Evolutionary conservation across 805 yeast genomes (phyloP), one percentile per base, ranked within the genome.

Genomic region (Candida nemodendra): DNA sequence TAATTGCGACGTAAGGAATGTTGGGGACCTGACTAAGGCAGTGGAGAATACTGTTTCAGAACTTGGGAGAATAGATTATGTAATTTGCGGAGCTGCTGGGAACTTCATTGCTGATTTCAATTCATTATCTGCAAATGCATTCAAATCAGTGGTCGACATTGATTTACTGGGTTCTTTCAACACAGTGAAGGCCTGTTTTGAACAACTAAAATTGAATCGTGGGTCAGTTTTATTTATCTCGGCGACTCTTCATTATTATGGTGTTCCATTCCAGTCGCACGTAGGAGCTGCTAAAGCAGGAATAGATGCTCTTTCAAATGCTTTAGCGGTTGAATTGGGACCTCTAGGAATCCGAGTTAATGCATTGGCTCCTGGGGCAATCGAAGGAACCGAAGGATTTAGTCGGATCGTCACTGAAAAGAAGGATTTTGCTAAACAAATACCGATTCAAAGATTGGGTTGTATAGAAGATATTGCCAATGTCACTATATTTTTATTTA

Each of bases 201-300:
- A 74, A 25, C 75, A 85, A 58, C 72, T 90, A 47, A 66, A 72
- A 32, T 68, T 73, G 54, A 75, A 74, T 51, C 79, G 78, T 60
- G 97, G 98, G 18, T 64, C 79, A 2, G 69, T 87, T 12, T 49
- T 90, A 9, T 88, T 90, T 51, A 85, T 91, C 14, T 77, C 90
- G 33, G 95, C 98, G 2, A 90, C 97, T 2, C 72, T 91, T 43
- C 97, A 91, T 63, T 86, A 85, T 61, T 76, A 79, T 51, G 97
- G 97, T 9, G 78, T 84, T 19, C 95, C 96, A 11, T 79, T 84
- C 66, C 97, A 91, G 64, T 54, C 79, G 5, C 97, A 91, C 54
- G 96, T 89, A 3, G 83, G 90, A 5, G 96, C 97, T 0, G 97
- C 97, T 3, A 91, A 91, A 64, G 96, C 97, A 1, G 98, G 96